Base-by-base conservation (phyloP, 2,329 filamentous ascomycete genomes). In the Tolypocladium tropicale region DNA sequence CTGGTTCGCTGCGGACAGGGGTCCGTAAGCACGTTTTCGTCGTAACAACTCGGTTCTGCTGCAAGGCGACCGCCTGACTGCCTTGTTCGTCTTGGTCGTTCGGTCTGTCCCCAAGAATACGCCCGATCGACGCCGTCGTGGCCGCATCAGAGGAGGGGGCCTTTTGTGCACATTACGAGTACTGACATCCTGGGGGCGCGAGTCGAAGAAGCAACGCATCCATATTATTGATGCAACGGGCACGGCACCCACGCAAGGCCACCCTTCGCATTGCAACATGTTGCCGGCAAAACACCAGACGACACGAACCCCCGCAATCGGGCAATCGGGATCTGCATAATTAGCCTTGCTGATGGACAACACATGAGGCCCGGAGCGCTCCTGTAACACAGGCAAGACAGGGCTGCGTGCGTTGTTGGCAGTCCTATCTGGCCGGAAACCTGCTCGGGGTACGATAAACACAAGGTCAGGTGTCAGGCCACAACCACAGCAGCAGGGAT, bases 271-370 rank as follows among this genome's bases (percentile, higher is more conserved):
- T 49, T 30, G 25, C 43, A 48, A 28, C 30, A 18, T 32, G 30
- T 28, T 16, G 25, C 12, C 28, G 2, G 41, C 46, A 49, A 32
- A 49, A 34, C 36, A 33, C 25, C 37, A 53, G 52, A 53, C 7
- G 52, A 32, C 52, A 46, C n/a, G n/a, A n/a, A n/a, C n/a, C n/a
- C n/a, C n/a, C n/a, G n/a, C n/a, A n/a, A n/a, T n/a, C n/a, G n/a
- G n/a, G 54, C 54, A 54, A 53, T 54, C 48, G 46, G 43, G 54
- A 58, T 56, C 54, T 54, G 52, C 30, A n/a, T n/a, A n/a, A n/a
- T n/a, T 37, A 52, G 49, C 36, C 34, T 43, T 55, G 53, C 36
- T 34, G 41, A 57, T 55, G 50, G 43, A 37, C 11, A 25, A 12
- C 16, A 32, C 18, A 9, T n/a, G 43, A 49, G n/a, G 25, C 46